Percentiles rank a stretch among this genome's conserved stretches.
phyloP scores from a whole-genome alignment of 257 asterid species.

The Nicotiana tomentosiformis region DNA sequence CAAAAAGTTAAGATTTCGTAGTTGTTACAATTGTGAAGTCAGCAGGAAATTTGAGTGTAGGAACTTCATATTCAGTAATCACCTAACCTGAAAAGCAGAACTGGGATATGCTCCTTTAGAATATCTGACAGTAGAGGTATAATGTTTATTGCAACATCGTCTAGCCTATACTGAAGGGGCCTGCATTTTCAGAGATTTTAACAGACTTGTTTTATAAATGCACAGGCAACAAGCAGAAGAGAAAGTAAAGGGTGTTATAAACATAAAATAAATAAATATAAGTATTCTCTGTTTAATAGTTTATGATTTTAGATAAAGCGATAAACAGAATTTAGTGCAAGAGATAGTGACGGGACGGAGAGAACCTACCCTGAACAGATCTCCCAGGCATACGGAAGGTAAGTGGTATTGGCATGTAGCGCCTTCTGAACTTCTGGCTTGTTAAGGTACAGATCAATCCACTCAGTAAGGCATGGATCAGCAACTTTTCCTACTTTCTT shows the following conservation, averaged over 20 bases:
- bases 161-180: neutral
- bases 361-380: conserved; percentile 15
- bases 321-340: neutral
- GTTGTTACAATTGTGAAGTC: neutral
- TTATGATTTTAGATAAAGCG: neutral
- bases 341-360: neutral
- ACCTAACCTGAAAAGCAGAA: conserved; percentile 27
- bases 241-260: too few species aligned
- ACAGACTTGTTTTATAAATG: neutral
- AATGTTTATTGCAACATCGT: neutral
- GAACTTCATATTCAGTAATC: neutral
- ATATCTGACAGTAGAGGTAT: conserved; percentile 17
- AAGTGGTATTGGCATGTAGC: conserved; percentile 18
- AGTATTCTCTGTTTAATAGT: neutral
- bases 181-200: conserved; percentile 11
- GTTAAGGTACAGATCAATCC: conserved; percentile 11
- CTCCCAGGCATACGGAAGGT: conserved; percentile 8
- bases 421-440: conserved; percentile 22
- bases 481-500: neutral
- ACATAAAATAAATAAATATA: too few species aligned
- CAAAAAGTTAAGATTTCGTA: neutral
- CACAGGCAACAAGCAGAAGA: neutral
- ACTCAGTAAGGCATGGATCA: conserved; percentile 15
- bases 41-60: too few species aligned
- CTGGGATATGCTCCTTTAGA: conserved; percentile 9